Evolutionary conservation across 2,329 filamentous ascomycete genomes (phyloP), one percentile per base, ranked within the genome.

Genomic region (Fusarium concolor): DNA sequence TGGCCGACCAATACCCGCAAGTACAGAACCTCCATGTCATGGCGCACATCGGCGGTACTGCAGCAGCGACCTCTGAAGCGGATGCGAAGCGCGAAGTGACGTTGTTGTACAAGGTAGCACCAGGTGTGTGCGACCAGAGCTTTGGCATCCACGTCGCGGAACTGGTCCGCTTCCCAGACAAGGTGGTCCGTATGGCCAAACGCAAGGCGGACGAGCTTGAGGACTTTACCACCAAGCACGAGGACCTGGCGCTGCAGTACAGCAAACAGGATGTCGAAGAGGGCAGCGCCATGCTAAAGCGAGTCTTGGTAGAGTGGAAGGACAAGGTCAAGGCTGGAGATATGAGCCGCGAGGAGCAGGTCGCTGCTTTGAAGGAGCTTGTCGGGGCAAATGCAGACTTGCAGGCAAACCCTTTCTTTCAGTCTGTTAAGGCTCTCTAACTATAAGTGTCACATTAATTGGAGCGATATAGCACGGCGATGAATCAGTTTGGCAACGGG

Each of bases 131-230:
- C 76, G 96, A 99, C 79, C 96, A 99, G 81, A 96, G 92, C 60
- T 99, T 99, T 78, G 96, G 96, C 73, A 99, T 99, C 73, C 96
- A 99, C 80, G 96, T 99, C 15, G 96, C 96, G 1, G 96, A 99
- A 81, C 87, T 99, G 8, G 96, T 99, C 20, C 89, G 94, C 43
- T 99, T 99, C 82, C 96, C 96, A 1, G 90, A 93, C 72, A 99
- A 99, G 82, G 96, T 99, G 17, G 92, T 99, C 63, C 93, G 94
- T 68, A 99, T 99, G 96, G 96, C 96, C n/a, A 97, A 97, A 82
- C 89, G 96, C 72, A 99, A 99, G 83, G 96, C 96, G 1, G 96
- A 98, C 78, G 96, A 99, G 84, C 85, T 99, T 35, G 96, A 99
- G 78, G 96, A 99, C 78, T 99, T 99, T 74, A 92, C 92, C 1